Evolutionary conservation across 1,284 basidiomycete species (phyloP).

Genomic region (Boletus subluridellus): DNA sequence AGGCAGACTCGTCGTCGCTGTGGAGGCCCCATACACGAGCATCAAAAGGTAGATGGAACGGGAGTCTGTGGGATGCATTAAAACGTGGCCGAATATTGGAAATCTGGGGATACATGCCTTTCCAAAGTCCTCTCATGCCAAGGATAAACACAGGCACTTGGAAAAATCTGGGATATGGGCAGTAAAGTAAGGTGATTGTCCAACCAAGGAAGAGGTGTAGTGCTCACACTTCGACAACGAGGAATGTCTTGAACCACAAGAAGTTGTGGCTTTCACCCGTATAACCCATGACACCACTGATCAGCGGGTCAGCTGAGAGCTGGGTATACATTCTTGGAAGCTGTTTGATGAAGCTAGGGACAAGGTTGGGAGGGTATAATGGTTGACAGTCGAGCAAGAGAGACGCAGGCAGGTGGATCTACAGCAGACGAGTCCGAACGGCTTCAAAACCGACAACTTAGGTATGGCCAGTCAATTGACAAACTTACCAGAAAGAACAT

Average conservation of each 20-base stretch:
- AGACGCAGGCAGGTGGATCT: constrained; percentile 65
- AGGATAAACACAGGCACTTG: constrained; percentile 76
- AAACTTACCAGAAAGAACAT: constrained; percentile 55
- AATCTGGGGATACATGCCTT: constrained; percentile 39
- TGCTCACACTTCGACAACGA: constrained; percentile 55
- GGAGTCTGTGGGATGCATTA: constrained; percentile 37
- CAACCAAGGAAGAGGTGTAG: constrained; percentile 7
- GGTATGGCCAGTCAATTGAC: not conserved
- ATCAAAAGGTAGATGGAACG: constrained; percentile 53
- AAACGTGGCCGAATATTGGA: not conserved
- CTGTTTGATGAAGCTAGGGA: constrained; percentile 46
- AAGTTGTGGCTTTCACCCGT: constrained; percentile 38
- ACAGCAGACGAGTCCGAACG: not conserved
- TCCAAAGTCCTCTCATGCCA: constrained; percentile 63
- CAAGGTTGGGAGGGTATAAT: constrained; percentile 52
- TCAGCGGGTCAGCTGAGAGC: constrained; percentile 60
- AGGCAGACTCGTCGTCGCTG: constrained; percentile 72
- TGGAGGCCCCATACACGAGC: constrained; percentile 72
- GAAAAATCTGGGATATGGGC: constrained; percentile 49
- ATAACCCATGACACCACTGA: constrained; percentile 50
- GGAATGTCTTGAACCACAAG: constrained; percentile 67
- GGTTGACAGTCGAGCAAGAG: constrained; percentile 67
- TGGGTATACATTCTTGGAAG: constrained; percentile 48
- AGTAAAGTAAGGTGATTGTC: constrained; percentile 16
- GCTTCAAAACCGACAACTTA: not conserved